These are phyloP conservation scores for Neotropicomus parvogracilis DNA, from an alignment of 1,284 basidiomycete genomes.

Conservation along the genomic window DNA sequence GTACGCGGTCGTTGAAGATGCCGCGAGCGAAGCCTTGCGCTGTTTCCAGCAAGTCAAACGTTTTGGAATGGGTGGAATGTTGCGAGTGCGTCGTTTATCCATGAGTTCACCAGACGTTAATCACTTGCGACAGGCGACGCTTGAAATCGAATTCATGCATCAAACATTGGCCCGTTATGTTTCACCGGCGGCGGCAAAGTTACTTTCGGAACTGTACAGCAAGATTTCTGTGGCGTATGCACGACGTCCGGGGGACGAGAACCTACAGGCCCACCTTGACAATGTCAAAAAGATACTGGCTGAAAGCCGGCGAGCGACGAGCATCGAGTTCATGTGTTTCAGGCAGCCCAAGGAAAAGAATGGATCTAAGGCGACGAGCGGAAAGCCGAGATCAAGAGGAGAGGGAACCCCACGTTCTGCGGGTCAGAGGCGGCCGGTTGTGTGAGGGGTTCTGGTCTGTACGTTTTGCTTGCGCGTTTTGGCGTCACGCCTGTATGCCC, in stretches of 20 bases:
- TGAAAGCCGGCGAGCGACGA: slow-evolving; percentile 85
- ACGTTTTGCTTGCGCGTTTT: neutral
- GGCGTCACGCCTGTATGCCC: neutral
- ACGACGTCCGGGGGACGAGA: slow-evolving; percentile 75
- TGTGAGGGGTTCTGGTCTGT: neutral
- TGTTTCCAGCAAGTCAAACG: slow-evolving; percentile 84
- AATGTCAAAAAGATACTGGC: slow-evolving; percentile 87
- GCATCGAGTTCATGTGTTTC: slow-evolving; percentile 94
- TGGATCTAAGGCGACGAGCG: slow-evolving; percentile 13
- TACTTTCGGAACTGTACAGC: slow-evolving; percentile 88
- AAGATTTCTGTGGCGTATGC: slow-evolving; percentile 92
- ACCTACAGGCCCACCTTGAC: slow-evolving; percentile 84
- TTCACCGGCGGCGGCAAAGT: slow-evolving; percentile 73
- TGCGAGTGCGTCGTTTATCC: slow-evolving; percentile 55
- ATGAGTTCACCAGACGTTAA: neutral
- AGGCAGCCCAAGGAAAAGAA: slow-evolving; percentile 54
- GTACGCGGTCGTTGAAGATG: slow-evolving; percentile 75
- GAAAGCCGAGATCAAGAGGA: slow-evolving; percentile 21
- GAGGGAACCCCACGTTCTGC: slow-evolving; percentile 20
- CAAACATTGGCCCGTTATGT: slow-evolving; percentile 91
- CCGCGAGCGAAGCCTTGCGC: slow-evolving; percentile 77
- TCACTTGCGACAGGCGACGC: slow-evolving; percentile 69
- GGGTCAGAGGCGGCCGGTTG: slow-evolving; percentile 22
- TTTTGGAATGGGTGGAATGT: slow-evolving; percentile 98
- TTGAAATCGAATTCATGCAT: slow-evolving; percentile 99